phyloP scores from a whole-genome alignment of 495 filamentous ascomycete genomes.

The Penicillium samsonianum region DNA sequence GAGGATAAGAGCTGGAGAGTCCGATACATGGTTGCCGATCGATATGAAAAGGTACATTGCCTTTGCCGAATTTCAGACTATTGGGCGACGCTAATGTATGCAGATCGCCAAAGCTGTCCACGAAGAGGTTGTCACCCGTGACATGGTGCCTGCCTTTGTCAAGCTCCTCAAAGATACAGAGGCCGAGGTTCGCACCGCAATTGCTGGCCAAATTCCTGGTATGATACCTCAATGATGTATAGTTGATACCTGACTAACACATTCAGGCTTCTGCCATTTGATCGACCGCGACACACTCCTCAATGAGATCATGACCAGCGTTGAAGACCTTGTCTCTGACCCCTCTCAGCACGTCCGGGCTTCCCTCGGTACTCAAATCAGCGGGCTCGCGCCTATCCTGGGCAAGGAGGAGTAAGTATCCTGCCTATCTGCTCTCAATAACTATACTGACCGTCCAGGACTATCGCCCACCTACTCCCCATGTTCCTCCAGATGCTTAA shows the following conservation, averaged over 20 bases:
- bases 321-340: conserved; percentile 95
- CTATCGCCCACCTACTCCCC: conserved; percentile 91
- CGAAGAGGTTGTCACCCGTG: conserved; percentile 90
- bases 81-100: conserved; percentile 20
- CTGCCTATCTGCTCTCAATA: not conserved
- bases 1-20: conserved; percentile 99
- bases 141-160: conserved; percentile 95
- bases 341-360: conserved; percentile 95
- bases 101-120: conserved; percentile 98
- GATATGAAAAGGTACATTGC: conserved; percentile 84
- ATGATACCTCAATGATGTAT: conserved; percentile 25
- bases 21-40: conserved; percentile 97
- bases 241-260: conserved; percentile 21
- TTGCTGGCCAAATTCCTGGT: conserved; percentile 96
- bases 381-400: conserved; percentile 92
- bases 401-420: conserved; percentile 90
- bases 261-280: conserved; percentile 81
- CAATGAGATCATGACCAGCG: conserved; percentile 94
- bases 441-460: conserved; percentile 52
- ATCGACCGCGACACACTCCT: conserved; percentile 85
- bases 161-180: conserved; percentile 97
- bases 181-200: conserved; percentile 94
- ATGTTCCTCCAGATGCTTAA: conserved; percentile 99
- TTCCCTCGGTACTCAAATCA: conserved; percentile 93
- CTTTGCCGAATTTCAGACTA: conserved; percentile 13